These are phyloP conservation scores for Heliamphora pulchella DNA, from an alignment of 179 eudicot genomes.

Conservation along the genomic window DNA sequence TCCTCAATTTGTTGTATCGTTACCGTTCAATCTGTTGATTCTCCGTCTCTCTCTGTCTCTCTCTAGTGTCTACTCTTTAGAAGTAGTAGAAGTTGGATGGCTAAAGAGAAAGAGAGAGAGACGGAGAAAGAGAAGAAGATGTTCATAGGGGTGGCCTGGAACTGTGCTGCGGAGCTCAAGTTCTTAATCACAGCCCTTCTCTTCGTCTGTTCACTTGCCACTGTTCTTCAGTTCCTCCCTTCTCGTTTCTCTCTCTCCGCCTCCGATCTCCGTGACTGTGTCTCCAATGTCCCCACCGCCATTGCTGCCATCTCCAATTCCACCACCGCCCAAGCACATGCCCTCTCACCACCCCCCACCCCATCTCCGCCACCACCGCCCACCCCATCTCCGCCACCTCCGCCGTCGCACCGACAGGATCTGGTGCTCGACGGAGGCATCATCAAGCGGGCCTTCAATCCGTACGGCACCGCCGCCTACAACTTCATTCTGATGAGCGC, in stretches of 20 bases:
- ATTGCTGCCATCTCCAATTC: background rate
- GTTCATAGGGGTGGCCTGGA: slow-evolving; percentile 40
- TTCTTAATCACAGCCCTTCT: slow-evolving; percentile 47
- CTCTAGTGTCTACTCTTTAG: background rate
- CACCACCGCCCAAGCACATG: background rate
- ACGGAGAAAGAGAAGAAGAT: slow-evolving; percentile 26
- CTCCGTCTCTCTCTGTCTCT: background rate
- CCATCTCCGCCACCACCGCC: background rate
- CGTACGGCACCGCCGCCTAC: slow-evolving; percentile 63
- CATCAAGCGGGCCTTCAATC: slow-evolving; percentile 38
- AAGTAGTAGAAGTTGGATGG: background rate
- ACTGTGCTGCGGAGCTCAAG: slow-evolving; percentile 54
- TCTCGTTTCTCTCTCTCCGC: slow-evolving; percentile 26
- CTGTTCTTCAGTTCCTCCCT: slow-evolving; percentile 50
- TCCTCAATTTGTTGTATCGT: background rate
- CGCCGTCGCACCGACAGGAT: slow-evolving; percentile 22
- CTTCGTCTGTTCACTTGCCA: slow-evolving; percentile 38
- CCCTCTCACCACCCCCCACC: background rate
- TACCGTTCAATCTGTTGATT: background rate
- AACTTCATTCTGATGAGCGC: slow-evolving; percentile 73
- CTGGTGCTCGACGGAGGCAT: background rate
- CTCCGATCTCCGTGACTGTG: slow-evolving; percentile 13
- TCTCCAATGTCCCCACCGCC: slow-evolving; percentile 9
- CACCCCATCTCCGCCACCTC: background rate
- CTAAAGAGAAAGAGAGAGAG: slow-evolving; percentile 18